These are phyloP conservation scores for Phanerochaete sordida DNA, from an alignment of 768 basidiomycete species.

Conservation along the genomic window DNA sequence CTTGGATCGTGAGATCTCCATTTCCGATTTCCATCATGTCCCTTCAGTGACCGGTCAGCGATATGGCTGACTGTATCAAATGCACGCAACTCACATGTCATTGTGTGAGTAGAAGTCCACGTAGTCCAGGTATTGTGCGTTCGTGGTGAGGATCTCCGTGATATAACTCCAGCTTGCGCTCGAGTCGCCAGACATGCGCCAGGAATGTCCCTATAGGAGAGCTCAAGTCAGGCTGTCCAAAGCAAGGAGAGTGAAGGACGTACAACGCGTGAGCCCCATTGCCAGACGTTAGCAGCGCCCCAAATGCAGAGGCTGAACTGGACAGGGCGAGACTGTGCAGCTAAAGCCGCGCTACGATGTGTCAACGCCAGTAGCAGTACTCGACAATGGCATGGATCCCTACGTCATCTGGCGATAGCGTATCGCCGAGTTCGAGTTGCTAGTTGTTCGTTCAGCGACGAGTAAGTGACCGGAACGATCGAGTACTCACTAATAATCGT, in stretches of 20 bases:
- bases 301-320: slow-evolving; percentile 52
- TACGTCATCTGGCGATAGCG: slow-evolving; percentile 56
- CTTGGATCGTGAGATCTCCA: slow-evolving; percentile 55
- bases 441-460: too few relatives aligned
- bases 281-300: slow-evolving; percentile 52
- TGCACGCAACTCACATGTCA: slow-evolving; percentile 36
- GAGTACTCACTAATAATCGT: slow-evolving; percentile 47
- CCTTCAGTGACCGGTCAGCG: too few relatives aligned
- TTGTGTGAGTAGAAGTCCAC: slow-evolving; percentile 49
- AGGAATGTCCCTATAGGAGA: slow-evolving; percentile 42
- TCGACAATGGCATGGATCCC: slow-evolving; percentile 10
- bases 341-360: slow-evolving; percentile 40
- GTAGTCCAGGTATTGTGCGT: slow-evolving; percentile 38
- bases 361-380: neutral
- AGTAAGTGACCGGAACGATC: neutral
- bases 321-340: slow-evolving; percentile 40
- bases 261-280: slow-evolving; percentile 55
- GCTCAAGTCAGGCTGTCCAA: neutral
- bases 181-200: slow-evolving; percentile 50
- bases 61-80: neutral
- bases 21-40: slow-evolving; percentile 64
- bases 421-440: slow-evolving; percentile 56
- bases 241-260: slow-evolving; percentile 1
- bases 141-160: slow-evolving; percentile 41
- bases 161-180: slow-evolving; percentile 49